Conservation (phyloP, 23 red algal species). For the Gracilaria gracilis region DNA sequence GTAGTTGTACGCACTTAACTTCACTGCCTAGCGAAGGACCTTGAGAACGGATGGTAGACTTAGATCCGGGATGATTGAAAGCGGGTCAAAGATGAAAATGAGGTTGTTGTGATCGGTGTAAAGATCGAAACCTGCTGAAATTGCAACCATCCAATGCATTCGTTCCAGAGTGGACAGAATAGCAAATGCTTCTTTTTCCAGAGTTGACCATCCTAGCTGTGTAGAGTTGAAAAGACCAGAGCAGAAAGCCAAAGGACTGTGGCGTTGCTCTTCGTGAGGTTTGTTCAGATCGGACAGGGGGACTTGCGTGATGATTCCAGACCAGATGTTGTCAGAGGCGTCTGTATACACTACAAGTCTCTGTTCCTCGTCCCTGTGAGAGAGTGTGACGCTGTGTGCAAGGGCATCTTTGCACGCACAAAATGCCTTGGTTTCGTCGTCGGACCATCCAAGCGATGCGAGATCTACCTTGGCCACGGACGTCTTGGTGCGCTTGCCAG, state of each 20-base stretch:
- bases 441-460: too few relatives aligned
- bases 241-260: not conserved
- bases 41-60: not conserved
- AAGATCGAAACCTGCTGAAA: not conserved
- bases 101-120: constrained; percentile 17
- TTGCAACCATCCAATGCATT: too few relatives aligned
- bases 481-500: too few relatives aligned
- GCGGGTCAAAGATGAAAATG: not conserved
- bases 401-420: not conserved
- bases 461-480: too few relatives aligned
- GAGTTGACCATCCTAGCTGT: not conserved
- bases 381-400: not conserved
- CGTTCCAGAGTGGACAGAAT: too few relatives aligned
- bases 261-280: too few relatives aligned
- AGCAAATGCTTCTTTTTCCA: constrained; percentile 17
- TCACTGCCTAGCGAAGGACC: not conserved
- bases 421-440: too few relatives aligned
- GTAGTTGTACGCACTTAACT: too few relatives aligned
- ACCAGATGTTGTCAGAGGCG: not conserved
- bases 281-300: too few relatives aligned
- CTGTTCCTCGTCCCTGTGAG: not conserved
- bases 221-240: not conserved
- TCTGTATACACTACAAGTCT: constrained; percentile 8
- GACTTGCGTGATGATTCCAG: constrained; percentile 26
- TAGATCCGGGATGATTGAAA: not conserved